Evolutionary conservation across 164 flowering plant species (phyloP).

Genomic region (Kalanchoe fedtschenkoi): DNA sequence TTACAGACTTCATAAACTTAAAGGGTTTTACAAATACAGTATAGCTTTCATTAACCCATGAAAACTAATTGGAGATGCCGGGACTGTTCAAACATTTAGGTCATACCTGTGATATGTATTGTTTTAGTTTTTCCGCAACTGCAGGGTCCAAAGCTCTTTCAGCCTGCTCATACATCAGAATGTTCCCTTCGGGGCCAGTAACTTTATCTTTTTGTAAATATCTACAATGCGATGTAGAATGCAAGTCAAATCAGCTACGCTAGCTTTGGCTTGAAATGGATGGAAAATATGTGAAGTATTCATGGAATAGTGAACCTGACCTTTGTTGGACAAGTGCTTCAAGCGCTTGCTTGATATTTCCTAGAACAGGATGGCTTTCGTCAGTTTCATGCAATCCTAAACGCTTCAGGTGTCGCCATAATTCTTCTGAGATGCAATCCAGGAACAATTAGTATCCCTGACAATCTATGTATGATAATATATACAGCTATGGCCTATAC

Average conservation of each 20-base stretch:
- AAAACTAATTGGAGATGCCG: not conserved
- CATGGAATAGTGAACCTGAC: conserved; percentile 16
- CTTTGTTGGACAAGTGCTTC: conserved; percentile 83
- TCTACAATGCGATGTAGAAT: conserved; percentile 20
- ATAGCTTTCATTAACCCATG: not conserved
- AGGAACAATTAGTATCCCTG: conserved; percentile 31
- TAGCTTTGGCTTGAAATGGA: not conserved
- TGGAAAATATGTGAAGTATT: not conserved
- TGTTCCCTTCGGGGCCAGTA: conserved; percentile 68
- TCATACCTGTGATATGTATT: conserved; percentile 53
- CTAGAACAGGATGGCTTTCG: conserved; percentile 62
- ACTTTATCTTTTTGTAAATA: conserved; percentile 70
- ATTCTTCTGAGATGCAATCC: not conserved
- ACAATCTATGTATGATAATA: conserved; percentile 9
- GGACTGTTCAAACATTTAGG: not conserved
- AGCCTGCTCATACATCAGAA: conserved; percentile 61
- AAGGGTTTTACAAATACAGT: not conserved
- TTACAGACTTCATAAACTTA: not conserved
- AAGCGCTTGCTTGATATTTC: conserved; percentile 60
- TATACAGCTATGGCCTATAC: not conserved
- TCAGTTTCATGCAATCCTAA: conserved; percentile 62
- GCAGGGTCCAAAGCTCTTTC: conserved; percentile 65
- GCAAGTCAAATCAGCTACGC: not conserved
- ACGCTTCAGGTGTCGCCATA: conserved; percentile 69
- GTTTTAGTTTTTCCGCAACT: conserved; percentile 38